Evolutionary conservation across 2,329 filamentous ascomycete genomes (phyloP).

Genomic region (Thyridium curvatum): DNA sequence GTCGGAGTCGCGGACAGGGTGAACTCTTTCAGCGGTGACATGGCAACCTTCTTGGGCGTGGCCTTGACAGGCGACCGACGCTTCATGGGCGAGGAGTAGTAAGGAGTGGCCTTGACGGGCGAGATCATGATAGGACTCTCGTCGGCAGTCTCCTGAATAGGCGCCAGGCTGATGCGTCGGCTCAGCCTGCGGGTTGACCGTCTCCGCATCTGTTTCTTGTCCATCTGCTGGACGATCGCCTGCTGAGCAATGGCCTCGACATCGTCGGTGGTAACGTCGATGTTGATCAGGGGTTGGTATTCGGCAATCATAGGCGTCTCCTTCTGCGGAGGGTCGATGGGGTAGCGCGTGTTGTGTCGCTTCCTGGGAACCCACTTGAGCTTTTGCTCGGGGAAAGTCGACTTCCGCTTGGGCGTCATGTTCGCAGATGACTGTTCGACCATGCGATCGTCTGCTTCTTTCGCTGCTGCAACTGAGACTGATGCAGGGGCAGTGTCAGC

Average conservation of each 20-base stretch:
- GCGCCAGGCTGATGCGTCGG: slow-evolving; percentile 16
- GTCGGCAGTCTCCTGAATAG: slow-evolving; percentile 9
- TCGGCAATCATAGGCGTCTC: slow-evolving; percentile 10
- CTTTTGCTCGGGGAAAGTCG: slow-evolving; percentile 13
- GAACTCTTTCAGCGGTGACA: slow-evolving; percentile 16
- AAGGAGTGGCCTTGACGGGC: slow-evolving; percentile 6
- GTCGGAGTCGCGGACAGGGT: slow-evolving; percentile 16
- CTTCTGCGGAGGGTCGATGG: slow-evolving; percentile 13
- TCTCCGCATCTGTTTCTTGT: slow-evolving; percentile 13
- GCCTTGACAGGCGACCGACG: background rate
- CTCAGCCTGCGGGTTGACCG: slow-evolving; percentile 19
- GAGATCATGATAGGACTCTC: slow-evolving; percentile 10
- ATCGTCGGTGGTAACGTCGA: slow-evolving; percentile 7
- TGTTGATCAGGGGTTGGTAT: slow-evolving; percentile 15
- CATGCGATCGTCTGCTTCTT: slow-evolving; percentile 4
- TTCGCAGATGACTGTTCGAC: background rate
- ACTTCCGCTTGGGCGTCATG: slow-evolving; percentile 2
- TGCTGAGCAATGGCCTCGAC: slow-evolving; percentile 4
- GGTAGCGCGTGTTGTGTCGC: slow-evolving; percentile 23
- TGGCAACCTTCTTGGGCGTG: slow-evolving; percentile 12
- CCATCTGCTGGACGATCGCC: slow-evolving; percentile 8
- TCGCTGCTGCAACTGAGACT: slow-evolving; percentile 7
- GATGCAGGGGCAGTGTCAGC: background rate
- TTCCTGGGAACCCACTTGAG: slow-evolving; percentile 20
- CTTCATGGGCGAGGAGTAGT: slow-evolving; percentile 2